Base-by-base conservation (phyloP, 306 rosid species). In the Medicago ruthenica region DNA sequence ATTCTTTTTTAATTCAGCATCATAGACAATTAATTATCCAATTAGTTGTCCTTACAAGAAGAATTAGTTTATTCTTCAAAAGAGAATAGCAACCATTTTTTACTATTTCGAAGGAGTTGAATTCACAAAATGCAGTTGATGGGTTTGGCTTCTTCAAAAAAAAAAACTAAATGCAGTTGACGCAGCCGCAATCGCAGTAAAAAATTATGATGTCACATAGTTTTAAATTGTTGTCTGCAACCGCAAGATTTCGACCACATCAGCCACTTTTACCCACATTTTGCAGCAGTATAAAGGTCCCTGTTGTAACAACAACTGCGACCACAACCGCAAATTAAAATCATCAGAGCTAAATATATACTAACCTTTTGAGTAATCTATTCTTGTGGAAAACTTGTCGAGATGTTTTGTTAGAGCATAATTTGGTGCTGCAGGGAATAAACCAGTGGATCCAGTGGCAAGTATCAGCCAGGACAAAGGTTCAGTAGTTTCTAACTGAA, bases 311-410 rank as follows among this genome's bases (percentile, higher is more conserved):
- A 27, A 27, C 4, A 27, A 27, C 31, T 3, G 31, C 31, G 0
- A 40, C 11, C 12, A 40, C 44, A 8, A 40, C 44, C 12, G 3
- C 10, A 40, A 40, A 40, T 40, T 40, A 40, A 40, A 40, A 40
- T 40, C 42, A 39, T 1, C 44, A 8, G 10, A 39, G 10, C 42
- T 10, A 44, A 76, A 63, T 13, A 21, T 14, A 27, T 10, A 47
- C 89, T 70, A 67, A 84, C 97, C 97, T 77, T 87, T 71, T 16
- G 68, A 58, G 68, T 89, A 92, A 70, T 89, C 85, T 2, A 92
- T 81, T 82, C 80, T 76, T 50, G 89, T 81, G 57, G 89, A 77
- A 70, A 85, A 68, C 83, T 72, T 89, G 71, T 84, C 80, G 5
- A 66, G 67, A 85, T 92, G 97, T 80, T 88, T 78, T 4, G 61